Base-by-base conservation (phyloP, 352 stramenopile genomes). In the Lagenidium giganteum region DNA sequence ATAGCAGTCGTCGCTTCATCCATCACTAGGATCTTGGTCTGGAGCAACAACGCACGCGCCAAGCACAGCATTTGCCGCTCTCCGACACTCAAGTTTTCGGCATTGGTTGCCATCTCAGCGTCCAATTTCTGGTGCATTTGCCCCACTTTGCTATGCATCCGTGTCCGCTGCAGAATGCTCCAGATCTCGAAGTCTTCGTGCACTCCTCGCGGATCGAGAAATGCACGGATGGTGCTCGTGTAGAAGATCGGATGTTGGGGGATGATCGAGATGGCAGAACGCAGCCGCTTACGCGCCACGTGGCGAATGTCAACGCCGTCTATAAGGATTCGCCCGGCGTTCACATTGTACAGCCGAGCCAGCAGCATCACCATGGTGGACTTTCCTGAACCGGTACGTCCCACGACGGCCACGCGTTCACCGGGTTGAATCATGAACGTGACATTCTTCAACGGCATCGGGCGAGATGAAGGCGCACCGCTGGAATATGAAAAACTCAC, bases 261-360 rank as follows among this genome's bases (percentile, higher is more conserved):
- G 30, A 99, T 96, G 24, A 98, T 95, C n/a, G n/a, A n/a, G n/a
- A n/a, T n/a, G n/a, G n/a, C n/a, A n/a, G n/a, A n/a, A n/a, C n/a
- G n/a, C n/a, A n/a, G n/a, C n/a, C n/a, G n/a, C n/a, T n/a, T n/a
- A n/a, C n/a, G n/a, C n/a, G n/a, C n/a, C n/a, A n/a, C n/a, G n/a
- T n/a, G n/a, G n/a, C n/a, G n/a, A n/a, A 96, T 52, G 51, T 97
- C 83, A 9, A 96, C 60, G 12, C 89, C 92, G 66, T 98, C 92
- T 30, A 98, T 75, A 20, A 87, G 38, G 39, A 98, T 95, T 6
- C 54, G 64, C n/a, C 94, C 94, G 14, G 58, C 64, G 38, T 81
- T 77, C 25, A 96, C 53, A 45, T 97, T 88, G 17, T 95, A 75
- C 18, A 98, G 59, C n/a, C 94, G 83, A 55, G 98, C 95, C 12